Conservation (phyloP, 129 eudicot genomes). For the Lactuca sativa region DNA sequence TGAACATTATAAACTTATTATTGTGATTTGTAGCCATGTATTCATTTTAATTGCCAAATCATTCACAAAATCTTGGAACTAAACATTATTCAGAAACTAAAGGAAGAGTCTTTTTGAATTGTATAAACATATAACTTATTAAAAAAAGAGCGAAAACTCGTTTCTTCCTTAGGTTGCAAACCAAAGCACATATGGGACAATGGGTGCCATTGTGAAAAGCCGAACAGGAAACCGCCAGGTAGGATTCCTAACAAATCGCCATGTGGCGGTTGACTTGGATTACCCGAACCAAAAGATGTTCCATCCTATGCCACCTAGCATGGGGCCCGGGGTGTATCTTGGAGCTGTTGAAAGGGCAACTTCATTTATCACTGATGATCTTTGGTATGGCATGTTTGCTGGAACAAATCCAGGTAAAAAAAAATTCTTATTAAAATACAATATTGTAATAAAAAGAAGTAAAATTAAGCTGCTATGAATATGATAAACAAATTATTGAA, state of each 20-base stretch:
- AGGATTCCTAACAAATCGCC: slow-evolving; percentile 80
- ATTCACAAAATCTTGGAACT: too few species aligned
- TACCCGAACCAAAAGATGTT: slow-evolving; percentile 87
- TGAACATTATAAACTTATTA: too few species aligned
- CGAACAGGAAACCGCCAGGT: slow-evolving; percentile 77
- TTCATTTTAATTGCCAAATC: too few species aligned
- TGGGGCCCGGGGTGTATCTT: slow-evolving; percentile 82
- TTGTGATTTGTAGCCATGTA: too few species aligned
- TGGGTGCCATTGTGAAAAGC: slow-evolving; percentile 84
- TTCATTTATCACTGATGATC: slow-evolving; percentile 72
- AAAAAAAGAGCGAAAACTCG: slow-evolving; percentile 19
- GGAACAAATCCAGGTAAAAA: slow-evolving; percentile 80
- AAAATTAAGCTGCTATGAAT: too few species aligned
- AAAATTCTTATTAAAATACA: not conserved
- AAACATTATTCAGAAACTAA: too few species aligned
- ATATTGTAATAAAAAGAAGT: too few species aligned
- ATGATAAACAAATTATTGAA: not conserved
- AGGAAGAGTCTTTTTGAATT: too few species aligned
- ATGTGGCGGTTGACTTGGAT: slow-evolving; percentile 83
- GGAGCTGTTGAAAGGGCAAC: slow-evolving; percentile 94
- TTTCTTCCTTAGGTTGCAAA: slow-evolving; percentile 66
- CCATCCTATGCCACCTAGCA: slow-evolving; percentile 88
- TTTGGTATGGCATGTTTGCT: slow-evolving; percentile 83
- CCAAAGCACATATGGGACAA: slow-evolving; percentile 75
- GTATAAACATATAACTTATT: not conserved